A percentile compares a stretch with the other conserved stretches of the same genome.
Evolutionary conservation across 2,329 filamentous ascomycete species (phyloP).

Genomic region (Onygenales sp.): DNA sequence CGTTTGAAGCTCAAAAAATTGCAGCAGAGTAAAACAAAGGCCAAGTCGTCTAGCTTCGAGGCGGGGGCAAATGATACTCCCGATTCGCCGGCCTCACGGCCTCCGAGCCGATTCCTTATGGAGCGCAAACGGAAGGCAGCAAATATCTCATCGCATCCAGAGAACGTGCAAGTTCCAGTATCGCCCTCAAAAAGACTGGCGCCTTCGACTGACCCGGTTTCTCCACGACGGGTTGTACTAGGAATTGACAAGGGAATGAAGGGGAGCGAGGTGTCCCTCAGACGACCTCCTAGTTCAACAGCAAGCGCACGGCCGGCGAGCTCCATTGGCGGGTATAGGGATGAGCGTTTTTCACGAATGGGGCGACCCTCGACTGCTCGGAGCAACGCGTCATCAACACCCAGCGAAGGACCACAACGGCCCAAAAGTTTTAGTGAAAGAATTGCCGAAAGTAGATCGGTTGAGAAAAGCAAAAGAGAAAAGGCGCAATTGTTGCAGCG

Average conservation of each 20-base stretch:
- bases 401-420: conserved; percentile 18
- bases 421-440: conserved; percentile 72
- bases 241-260: conserved; percentile 84
- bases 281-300: conserved; percentile 45
- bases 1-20: conserved; percentile 79
- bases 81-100: conserved; percentile 13
- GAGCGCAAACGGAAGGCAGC: conserved; percentile 13
- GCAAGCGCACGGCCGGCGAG: conserved; percentile 21
- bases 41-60: conserved; percentile 19
- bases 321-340: conserved; percentile 18
- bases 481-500: conserved; percentile 27
- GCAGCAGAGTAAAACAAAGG: conserved; percentile 51
- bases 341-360: conserved; percentile 16
- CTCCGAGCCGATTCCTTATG: conserved; percentile 11
- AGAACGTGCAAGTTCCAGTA: conserved; percentile 63
- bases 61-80: conserved; percentile 16
- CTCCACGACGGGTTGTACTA: conserved; percentile 68
- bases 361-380: conserved; percentile 11
- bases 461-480: conserved; percentile 30
- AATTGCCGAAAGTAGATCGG: conserved; percentile 56
- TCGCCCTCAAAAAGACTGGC: conserved; percentile 51
- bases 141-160: conserved; percentile 10
- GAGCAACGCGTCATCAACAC: not conserved
- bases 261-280: conserved; percentile 74
- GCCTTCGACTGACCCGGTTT: conserved; percentile 48